phyloP scores from a whole-genome alignment of 768 basidiomycete genomes.

The Leccinum uliginosum region DNA sequence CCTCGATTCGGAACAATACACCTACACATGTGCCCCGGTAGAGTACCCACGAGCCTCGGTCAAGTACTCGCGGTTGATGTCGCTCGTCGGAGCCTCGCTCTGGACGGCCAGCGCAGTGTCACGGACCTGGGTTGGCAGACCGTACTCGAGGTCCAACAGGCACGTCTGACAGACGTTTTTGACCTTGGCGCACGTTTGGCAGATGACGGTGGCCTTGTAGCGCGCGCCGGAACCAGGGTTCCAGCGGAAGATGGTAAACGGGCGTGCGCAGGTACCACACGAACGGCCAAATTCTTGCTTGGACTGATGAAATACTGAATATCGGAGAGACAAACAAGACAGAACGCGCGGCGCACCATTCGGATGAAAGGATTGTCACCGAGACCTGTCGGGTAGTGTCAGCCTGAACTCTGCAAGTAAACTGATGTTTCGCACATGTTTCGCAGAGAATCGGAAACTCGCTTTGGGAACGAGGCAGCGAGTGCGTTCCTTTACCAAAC shows the following conservation, averaged over 20 bases:
- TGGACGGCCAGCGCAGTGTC: conserved; percentile 88
- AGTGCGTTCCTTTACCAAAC: too few species aligned
- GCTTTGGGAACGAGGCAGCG: too few species aligned
- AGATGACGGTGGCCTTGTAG: conserved; percentile 95
- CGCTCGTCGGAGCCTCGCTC: conserved; percentile 90
- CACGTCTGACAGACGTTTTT: conserved; percentile 98
- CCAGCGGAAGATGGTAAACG: conserved; percentile 98
- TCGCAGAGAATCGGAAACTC: conserved; percentile 94
- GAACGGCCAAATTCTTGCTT: conserved; percentile 96
- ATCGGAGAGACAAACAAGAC: neutral
- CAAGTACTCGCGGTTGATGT: conserved; percentile 95
- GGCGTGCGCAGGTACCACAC: conserved; percentile 96
- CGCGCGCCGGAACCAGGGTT: conserved; percentile 92
- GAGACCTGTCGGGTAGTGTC: conserved; percentile 48
- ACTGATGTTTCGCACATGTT: conserved; percentile 56
- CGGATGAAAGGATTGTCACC: conserved; percentile 90
- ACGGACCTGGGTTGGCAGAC: conserved; percentile 92
- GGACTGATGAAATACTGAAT: conserved; percentile 59
- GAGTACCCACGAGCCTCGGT: conserved; percentile 89
- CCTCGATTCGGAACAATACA: neutral
- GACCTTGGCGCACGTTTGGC: conserved; percentile 95
- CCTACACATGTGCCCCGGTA: conserved; percentile 66
- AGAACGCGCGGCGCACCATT: conserved; percentile 58
- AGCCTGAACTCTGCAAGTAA: neutral
- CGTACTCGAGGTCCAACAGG: conserved; percentile 92